These are phyloP conservation scores for Thelonectria blattea DNA, from an alignment of 2,329 filamentous ascomycete genomes.

Conservation along the genomic window DNA sequence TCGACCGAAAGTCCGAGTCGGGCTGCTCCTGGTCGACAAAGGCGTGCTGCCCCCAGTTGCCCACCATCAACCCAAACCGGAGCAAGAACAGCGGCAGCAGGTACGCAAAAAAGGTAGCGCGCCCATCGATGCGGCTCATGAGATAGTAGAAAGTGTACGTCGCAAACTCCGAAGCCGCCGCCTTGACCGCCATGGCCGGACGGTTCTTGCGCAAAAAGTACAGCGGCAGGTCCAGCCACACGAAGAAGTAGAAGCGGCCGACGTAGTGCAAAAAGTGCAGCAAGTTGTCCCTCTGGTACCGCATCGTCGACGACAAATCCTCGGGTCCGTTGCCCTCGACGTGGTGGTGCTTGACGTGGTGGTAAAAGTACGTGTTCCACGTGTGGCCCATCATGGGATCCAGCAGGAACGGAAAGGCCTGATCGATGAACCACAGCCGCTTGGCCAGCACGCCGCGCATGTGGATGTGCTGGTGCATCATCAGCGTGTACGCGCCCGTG, in stretches of 20 bases:
- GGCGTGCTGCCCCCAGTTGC: constrained; percentile 85
- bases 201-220: constrained; percentile 75
- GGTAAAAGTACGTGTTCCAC: constrained; percentile 85
- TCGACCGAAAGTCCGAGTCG: constrained; percentile 78
- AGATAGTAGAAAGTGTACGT: constrained; percentile 60
- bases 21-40: constrained; percentile 78
- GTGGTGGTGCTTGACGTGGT: constrained; percentile 87
- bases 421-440: constrained; percentile 62
- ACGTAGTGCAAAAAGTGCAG: constrained; percentile 74
- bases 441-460: constrained; percentile 71
- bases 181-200: constrained; percentile 57
- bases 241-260: constrained; percentile 73
- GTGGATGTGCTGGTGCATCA: constrained; percentile 88
- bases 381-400: constrained; percentile 83
- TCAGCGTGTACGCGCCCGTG: constrained; percentile 75
- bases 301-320: constrained; percentile 77
- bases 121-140: constrained; percentile 57
- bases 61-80: constrained; percentile 76
- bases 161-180: constrained; percentile 65
- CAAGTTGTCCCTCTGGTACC: constrained; percentile 74
- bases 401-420: constrained; percentile 72
- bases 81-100: constrained; percentile 70
- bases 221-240: constrained; percentile 76
- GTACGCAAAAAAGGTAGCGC: constrained; percentile 68
- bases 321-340: constrained; percentile 80